Evolutionary conservation across 768 basidiomycete genomes (phyloP).

Genomic region (Fomitopsis serialis): DNA sequence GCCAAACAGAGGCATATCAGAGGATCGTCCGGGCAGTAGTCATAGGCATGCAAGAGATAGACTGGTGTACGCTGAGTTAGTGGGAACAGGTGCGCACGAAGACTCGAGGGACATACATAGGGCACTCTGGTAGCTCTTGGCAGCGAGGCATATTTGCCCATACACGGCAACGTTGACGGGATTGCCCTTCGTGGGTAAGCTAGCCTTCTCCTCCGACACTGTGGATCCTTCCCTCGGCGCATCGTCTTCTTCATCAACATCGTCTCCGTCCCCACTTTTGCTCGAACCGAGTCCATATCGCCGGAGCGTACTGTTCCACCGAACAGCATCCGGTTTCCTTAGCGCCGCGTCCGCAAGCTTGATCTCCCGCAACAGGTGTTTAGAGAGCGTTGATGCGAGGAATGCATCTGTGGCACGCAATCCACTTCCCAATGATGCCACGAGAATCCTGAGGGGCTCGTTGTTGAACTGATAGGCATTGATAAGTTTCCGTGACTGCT

Average conservation of each 20-base stretch:
- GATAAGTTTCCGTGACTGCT: slow-evolving; percentile 74
- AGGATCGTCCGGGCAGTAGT: slow-evolving; percentile 78
- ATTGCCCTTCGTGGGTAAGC: slow-evolving; percentile 64
- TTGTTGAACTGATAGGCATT: slow-evolving; percentile 80
- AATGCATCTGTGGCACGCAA: slow-evolving; percentile 65
- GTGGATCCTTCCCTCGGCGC: slow-evolving; percentile 11
- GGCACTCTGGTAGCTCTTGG: slow-evolving; percentile 86
- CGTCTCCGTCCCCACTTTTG: slow-evolving; percentile 36
- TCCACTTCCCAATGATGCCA: slow-evolving; percentile 70
- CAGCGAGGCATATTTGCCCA: slow-evolving; percentile 77
- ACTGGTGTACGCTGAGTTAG: slow-evolving; percentile 39
- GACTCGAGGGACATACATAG: slow-evolving; percentile 60
- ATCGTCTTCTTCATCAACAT: slow-evolving; percentile 36
- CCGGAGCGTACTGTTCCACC: slow-evolving; percentile 56
- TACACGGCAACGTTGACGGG: slow-evolving; percentile 70
- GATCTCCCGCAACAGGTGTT: slow-evolving; percentile 79
- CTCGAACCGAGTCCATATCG: slow-evolving; percentile 45
- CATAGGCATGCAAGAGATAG: slow-evolving; percentile 86
- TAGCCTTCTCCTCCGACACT: slow-evolving; percentile 19
- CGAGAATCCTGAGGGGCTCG: slow-evolving; percentile 74
- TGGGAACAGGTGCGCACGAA: neutral
- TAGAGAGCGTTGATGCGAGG: slow-evolving; percentile 74
- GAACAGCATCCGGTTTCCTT: slow-evolving; percentile 52
- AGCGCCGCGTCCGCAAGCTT: slow-evolving; percentile 62
- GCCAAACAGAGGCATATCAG: slow-evolving; percentile 80